Conservation (phyloP, 2,329 filamentous ascomycete species). For the Diaporthe caulivora region DNA sequence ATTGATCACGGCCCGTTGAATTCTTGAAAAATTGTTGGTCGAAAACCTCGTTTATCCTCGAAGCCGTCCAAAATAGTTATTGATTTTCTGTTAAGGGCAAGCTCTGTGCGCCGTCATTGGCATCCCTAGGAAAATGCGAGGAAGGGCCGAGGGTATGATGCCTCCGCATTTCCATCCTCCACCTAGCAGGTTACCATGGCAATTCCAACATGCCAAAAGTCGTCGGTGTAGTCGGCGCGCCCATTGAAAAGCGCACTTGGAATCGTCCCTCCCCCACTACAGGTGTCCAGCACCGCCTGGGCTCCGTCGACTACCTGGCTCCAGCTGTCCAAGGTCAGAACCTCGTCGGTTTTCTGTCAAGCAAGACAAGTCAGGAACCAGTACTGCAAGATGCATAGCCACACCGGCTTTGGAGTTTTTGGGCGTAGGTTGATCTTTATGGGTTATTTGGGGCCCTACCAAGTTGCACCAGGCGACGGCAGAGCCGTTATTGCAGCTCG, state of each 20-base stretch:
- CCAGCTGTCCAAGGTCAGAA: neutral
- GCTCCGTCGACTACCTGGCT: neutral
- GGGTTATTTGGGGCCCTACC: too few relatives aligned
- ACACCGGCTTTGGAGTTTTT: neutral
- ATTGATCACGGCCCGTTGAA: neutral
- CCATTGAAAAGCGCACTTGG: too few relatives aligned
- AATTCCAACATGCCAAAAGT: too few relatives aligned
- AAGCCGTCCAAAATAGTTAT: neutral
- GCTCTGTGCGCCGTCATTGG: neutral
- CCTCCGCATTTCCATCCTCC: neutral
- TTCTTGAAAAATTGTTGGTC: neutral
- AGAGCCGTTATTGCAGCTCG: too few relatives aligned
- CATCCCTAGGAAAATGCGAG: neutral
- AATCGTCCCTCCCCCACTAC: too few relatives aligned
- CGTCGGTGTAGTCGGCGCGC: too few relatives aligned
- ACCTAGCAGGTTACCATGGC: constrained; percentile 2
- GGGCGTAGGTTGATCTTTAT: neutral
- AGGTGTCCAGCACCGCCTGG: neutral
- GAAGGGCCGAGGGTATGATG: too few relatives aligned
- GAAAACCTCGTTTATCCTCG: neutral
- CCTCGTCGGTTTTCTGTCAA: neutral
- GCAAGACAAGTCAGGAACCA: neutral
- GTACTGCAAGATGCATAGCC: neutral
- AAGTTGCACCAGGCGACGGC: too few relatives aligned
- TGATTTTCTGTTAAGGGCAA: neutral